A percentile compares a stretch with the other conserved stretches of the same genome.
phyloP scores from a whole-genome alignment of 306 rosid species.

The Rosa multiflora region DNA sequence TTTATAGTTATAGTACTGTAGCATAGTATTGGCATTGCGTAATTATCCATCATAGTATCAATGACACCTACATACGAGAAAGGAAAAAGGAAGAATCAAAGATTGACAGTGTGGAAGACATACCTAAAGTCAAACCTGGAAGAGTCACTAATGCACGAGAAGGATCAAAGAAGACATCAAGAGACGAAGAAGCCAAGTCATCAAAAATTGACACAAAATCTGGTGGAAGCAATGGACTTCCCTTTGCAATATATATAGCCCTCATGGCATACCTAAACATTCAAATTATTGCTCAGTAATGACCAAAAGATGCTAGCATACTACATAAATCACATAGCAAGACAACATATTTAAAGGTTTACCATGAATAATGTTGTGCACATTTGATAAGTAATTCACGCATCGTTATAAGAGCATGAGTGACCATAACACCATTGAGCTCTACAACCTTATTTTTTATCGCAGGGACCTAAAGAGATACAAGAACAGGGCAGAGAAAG shows the following conservation, averaged over 20 bases:
- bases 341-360: slow-evolving; percentile 23
- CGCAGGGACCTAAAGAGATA: slow-evolving; percentile 72
- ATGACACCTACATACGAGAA: not conserved
- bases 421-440: slow-evolving; percentile 86
- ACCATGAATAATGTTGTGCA: slow-evolving; percentile 98
- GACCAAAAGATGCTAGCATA: not conserved
- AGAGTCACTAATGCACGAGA: slow-evolving; percentile 67
- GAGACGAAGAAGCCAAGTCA: slow-evolving; percentile 92
- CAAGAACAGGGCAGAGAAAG: slow-evolving; percentile 7
- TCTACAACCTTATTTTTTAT: slow-evolving; percentile 85
- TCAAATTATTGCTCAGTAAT: slow-evolving; percentile 30
- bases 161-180: slow-evolving; percentile 98
- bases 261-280: slow-evolving; percentile 87
- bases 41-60: not conserved
- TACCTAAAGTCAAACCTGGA: slow-evolving; percentile 91
- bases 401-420: slow-evolving; percentile 86
- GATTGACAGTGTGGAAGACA: slow-evolving; percentile 2
- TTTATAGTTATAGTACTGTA: not conserved
- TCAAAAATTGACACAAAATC: slow-evolving; percentile 95
- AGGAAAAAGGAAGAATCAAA: not conserved
- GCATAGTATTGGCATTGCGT: not conserved
- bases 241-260: slow-evolving; percentile 95
- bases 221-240: slow-evolving; percentile 94
- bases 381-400: slow-evolving; percentile 80
- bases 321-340: slow-evolving; percentile 17